These are phyloP conservation scores for Pisolithus tinctorius DNA, from an alignment of 768 basidiomycete species.

Conservation along the genomic window DNA sequence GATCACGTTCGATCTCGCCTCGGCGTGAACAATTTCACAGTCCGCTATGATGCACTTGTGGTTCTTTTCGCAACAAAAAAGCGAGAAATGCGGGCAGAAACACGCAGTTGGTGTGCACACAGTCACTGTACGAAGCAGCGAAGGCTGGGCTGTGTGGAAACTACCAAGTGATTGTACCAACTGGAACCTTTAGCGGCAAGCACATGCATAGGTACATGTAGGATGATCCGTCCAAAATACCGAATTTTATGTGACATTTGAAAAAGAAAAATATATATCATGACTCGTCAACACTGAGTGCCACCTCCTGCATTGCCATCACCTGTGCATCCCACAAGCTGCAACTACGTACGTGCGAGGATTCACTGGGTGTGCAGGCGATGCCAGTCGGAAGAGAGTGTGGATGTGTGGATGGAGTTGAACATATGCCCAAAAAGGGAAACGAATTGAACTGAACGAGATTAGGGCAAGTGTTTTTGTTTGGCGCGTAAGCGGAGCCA, in stretches of 20 bases:
- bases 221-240: background rate
- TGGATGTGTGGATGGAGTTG: background rate
- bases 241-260: background rate
- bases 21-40: background rate
- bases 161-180: background rate
- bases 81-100: background rate
- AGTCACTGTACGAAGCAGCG: too few relatives aligned
- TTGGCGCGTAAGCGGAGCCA: conserved; percentile 35
- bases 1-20: background rate
- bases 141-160: background rate
- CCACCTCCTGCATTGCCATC: too few relatives aligned
- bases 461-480: conserved; percentile 33
- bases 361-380: background rate
- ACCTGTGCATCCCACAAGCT: too few relatives aligned
- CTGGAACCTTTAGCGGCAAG: conserved; percentile 12
- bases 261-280: conserved; percentile 16
- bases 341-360: too few relatives aligned
- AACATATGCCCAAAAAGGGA: conserved; percentile 3
- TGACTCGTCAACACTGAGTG: conserved; percentile 23
- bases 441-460: conserved; percentile 8
- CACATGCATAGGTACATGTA: background rate
- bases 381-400: background rate
- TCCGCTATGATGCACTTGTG: too few relatives aligned
- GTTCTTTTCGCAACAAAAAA: too few relatives aligned
- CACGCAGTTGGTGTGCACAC: too few relatives aligned